These are phyloP conservation scores for Prunus davidiana DNA, from an alignment of 306 rosid genomes.

Conservation along the genomic window DNA sequence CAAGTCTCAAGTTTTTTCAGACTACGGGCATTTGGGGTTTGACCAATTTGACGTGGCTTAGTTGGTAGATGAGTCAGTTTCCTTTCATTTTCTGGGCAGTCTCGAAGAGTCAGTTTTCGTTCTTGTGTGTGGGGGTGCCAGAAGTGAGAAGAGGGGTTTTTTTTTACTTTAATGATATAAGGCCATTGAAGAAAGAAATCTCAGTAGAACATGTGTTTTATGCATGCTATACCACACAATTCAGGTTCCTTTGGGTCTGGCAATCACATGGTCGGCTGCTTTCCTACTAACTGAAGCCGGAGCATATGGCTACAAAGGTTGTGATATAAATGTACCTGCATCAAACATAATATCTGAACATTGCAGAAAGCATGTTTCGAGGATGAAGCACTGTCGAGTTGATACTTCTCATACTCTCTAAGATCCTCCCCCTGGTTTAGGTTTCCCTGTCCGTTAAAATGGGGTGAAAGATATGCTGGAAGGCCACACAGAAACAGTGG, in stretches of 20 bases:
- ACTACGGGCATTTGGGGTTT: background rate
- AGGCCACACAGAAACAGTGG: too few species aligned
- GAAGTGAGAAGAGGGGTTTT: too few species aligned
- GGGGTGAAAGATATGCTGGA: conserved; percentile 42
- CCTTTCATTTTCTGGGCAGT: background rate
- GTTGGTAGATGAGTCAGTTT: background rate
- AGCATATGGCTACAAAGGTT: conserved; percentile 81
- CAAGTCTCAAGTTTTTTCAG: background rate
- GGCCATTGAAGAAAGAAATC: background rate
- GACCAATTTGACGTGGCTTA: background rate
- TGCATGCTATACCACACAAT: background rate
- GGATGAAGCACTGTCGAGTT: conserved; percentile 91
- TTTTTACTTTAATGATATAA: background rate
- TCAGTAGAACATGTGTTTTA: background rate
- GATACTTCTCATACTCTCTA: conserved; percentile 76
- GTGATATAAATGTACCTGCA: conserved; percentile 86
- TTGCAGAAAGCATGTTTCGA: conserved; percentile 88
- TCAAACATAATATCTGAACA: conserved; percentile 81
- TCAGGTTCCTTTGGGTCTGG: conserved; percentile 98
- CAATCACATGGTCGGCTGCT: conserved; percentile 93
- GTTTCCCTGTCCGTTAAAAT: conserved; percentile 95
- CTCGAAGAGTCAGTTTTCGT: background rate
- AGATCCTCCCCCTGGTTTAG: conserved; percentile 92
- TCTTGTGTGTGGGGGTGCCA: background rate
- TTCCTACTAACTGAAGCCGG: conserved; percentile 88